Evolutionary conservation across 2,329 filamentous ascomycete species (phyloP), one percentile per base, ranked within the genome.

Genomic region (Xylaria sp.): DNA sequence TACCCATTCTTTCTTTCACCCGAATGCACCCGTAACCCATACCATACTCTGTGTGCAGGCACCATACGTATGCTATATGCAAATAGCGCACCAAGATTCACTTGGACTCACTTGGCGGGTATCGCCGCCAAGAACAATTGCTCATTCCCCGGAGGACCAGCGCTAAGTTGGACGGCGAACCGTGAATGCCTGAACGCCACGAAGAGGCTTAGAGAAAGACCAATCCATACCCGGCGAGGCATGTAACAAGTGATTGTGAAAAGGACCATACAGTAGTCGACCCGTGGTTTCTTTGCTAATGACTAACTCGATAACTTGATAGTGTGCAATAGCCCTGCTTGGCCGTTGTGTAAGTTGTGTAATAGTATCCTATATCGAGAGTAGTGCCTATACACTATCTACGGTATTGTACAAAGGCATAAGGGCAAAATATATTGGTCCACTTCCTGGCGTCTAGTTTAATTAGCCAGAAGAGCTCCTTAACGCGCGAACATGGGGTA

Each of bases 261-360:
- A 66, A 68, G 66, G 42, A 68, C 58, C 63, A 36, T 59, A 63
- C 66, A 68, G 62, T 54, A 66, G 53, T 48, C 6, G 15, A 42
- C 57, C 62, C 62, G 26, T 44, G 53, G 57, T 51, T 42, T 56
- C 23, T 23, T 54, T 26, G 44, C 57, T 13, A 31, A 38, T 20
- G 48, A 44, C 38, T 59, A 66, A 53, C 49, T 33, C 13, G n/a
- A 26, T 53, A 54, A 23, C 51, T 48, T 58, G 36, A 59, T 48
- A 40, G 48, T 33, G 28, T 48, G 40, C 40, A 23, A 36, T 59
- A 46, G 42, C 13, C 42, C 42, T 54, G 48, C 36, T 26, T 31
- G 11, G 28, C 15, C 28, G 51, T 54, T 54, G 31, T 13, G 9
- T 33, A 33, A 33, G 33, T 33, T 33, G 33, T 33, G 33, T 31